phyloP scores from a whole-genome alignment of 805 yeast genomes.

The Myxozyma mucilagina region DNA sequence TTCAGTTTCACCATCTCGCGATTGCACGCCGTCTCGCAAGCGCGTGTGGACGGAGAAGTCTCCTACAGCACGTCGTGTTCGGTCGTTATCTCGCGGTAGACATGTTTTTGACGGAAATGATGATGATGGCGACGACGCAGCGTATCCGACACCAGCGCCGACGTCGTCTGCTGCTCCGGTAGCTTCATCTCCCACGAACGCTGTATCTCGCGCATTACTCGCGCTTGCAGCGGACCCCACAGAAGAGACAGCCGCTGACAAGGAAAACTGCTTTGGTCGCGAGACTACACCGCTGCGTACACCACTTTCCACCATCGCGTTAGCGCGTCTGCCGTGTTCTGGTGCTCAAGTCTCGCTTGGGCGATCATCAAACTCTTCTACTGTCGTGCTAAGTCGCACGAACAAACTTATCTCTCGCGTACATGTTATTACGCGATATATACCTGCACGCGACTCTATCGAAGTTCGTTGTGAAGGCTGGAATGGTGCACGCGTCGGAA shows the following conservation, averaged over 20 bases:
- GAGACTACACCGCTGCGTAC: slow-evolving; percentile 33
- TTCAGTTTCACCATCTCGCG: background rate
- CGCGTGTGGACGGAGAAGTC: background rate
- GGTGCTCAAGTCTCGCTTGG: slow-evolving; percentile 55
- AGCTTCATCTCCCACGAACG: slow-evolving; percentile 20
- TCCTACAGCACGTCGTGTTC: slow-evolving; percentile 8
- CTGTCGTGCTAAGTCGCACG: slow-evolving; percentile 50
- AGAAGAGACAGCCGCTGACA: background rate
- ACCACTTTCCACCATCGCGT: slow-evolving; percentile 44
- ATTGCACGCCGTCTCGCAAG: slow-evolving; percentile 20
- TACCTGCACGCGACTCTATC: slow-evolving; percentile 44
- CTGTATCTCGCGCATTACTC: slow-evolving; percentile 6
- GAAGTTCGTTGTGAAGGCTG: slow-evolving; percentile 72
- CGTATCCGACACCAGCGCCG: slow-evolving; percentile 9
- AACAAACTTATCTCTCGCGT: slow-evolving; percentile 64
- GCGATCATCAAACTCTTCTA: slow-evolving; percentile 64
- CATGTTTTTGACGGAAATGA: background rate
- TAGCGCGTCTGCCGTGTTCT: slow-evolving; percentile 46
- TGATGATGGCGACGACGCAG: no score
- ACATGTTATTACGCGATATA: slow-evolving; percentile 57
- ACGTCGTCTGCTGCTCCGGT: slow-evolving; percentile 14
- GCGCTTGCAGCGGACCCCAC: background rate
- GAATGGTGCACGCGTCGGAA: slow-evolving; percentile 74
- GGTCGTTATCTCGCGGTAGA: background rate
- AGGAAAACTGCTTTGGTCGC: background rate